Percentiles rank a stretch among this genome's conserved stretches.
Evolutionary conservation across 768 basidiomycete species (phyloP).

Genomic region (Trametes meyenii): DNA sequence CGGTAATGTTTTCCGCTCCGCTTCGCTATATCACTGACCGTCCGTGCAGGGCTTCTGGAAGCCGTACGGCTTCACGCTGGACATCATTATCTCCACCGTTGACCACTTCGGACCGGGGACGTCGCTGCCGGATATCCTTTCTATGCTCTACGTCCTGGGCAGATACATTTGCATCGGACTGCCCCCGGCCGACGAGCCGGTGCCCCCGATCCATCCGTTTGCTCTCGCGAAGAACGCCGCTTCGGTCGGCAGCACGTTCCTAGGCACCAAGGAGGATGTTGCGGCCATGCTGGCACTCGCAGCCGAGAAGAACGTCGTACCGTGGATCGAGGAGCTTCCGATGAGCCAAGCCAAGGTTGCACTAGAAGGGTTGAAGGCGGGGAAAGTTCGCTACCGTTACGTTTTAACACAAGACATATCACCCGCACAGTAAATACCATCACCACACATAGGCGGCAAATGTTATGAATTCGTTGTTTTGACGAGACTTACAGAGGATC

Average conservation of each 20-base stretch:
- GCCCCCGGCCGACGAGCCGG: slow-evolving; percentile 50
- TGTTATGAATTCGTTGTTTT: background rate
- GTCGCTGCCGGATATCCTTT: slow-evolving; percentile 37
- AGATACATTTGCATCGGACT: slow-evolving; percentile 58
- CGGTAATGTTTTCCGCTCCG: background rate
- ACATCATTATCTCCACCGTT: slow-evolving; percentile 48
- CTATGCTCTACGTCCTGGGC: slow-evolving; percentile 55
- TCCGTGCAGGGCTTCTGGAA: slow-evolving; percentile 40
- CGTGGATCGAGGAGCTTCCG: slow-evolving; percentile 47
- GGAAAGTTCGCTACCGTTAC: slow-evolving; percentile 56
- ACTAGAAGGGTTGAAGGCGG: slow-evolving; percentile 48
- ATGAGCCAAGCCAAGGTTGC: slow-evolving; percentile 53
- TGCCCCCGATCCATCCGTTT: slow-evolving; percentile 29
- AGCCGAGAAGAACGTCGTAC: slow-evolving; percentile 52
- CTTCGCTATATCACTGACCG: background rate
- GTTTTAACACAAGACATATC: slow-evolving; percentile 43
- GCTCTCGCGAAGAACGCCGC: slow-evolving; percentile 34
- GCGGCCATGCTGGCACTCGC: slow-evolving; percentile 62
- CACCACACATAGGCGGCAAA: no score
- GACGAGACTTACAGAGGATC: no score
- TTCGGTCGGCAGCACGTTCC: slow-evolving; percentile 36
- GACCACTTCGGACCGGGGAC: slow-evolving; percentile 26
- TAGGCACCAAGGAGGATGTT: slow-evolving; percentile 61
- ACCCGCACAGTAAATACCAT: no score
- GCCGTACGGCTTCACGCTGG: slow-evolving; percentile 42